A percentile compares a stretch with the other conserved stretches of the same genome.
Conservation (phyloP, 2,329 filamentous ascomycete species). For the Thermomyces lanuginosus region DNA sequence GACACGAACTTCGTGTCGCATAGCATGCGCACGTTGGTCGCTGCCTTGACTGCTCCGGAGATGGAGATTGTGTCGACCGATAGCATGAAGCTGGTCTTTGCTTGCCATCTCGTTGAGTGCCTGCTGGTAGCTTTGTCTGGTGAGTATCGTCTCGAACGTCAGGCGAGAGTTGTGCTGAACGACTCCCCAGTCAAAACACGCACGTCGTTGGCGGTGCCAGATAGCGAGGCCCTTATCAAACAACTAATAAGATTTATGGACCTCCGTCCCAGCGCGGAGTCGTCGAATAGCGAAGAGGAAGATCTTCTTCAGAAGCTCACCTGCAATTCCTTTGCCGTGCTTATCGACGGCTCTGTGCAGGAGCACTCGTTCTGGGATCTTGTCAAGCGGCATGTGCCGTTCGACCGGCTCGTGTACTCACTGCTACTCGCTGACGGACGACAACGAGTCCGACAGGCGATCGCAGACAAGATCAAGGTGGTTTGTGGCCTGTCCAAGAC, state of each 20-base stretch:
- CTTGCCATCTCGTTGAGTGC: slow-evolving; percentile 40
- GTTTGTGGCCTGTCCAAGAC: slow-evolving; percentile 19
- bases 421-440: slow-evolving; percentile 31
- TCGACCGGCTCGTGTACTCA: slow-evolving; percentile 23
- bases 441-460: slow-evolving; percentile 21
- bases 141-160: slow-evolving; percentile 14
- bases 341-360: slow-evolving; percentile 34
- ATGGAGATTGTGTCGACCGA: slow-evolving; percentile 33
- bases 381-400: slow-evolving; percentile 23
- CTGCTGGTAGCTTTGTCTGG: slow-evolving; percentile 41
- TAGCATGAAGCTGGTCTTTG: slow-evolving; percentile 35
- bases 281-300: slow-evolving; percentile 7
- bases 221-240: slow-evolving; percentile 21
- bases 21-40: slow-evolving; percentile 39
- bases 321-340: slow-evolving; percentile 30
- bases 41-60: slow-evolving; percentile 43
- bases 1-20: slow-evolving; percentile 24
- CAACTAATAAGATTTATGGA: slow-evolving; percentile 22
- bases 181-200: slow-evolving; percentile 12
- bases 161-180: slow-evolving; percentile 3
- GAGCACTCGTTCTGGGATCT: slow-evolving; percentile 31
- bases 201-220: slow-evolving; percentile 16
- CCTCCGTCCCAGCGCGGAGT: slow-evolving; percentile 9
- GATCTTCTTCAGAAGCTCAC: slow-evolving; percentile 21
- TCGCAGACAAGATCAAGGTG: slow-evolving; percentile 24